A percentile compares a stretch with the other conserved stretches of the same genome.
Evolutionary conservation across 495 filamentous ascomycete species (phyloP).

Genomic region (Daldinia loculata): DNA sequence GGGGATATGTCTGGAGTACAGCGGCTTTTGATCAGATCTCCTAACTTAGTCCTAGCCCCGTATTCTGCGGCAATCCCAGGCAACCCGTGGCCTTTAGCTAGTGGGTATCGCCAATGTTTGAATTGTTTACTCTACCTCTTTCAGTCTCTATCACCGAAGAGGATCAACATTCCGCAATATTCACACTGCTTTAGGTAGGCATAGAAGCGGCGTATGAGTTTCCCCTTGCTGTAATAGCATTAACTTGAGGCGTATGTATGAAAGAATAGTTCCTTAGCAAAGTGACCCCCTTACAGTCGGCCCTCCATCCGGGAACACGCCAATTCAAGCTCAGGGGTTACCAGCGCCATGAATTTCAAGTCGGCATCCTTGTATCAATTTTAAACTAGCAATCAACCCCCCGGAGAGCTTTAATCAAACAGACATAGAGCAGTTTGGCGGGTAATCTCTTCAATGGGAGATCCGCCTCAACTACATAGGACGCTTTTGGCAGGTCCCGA

Average conservation of each 20-base stretch:
- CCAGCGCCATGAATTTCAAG: slow-evolving; percentile 12
- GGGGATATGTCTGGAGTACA: background rate
- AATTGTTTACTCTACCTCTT: background rate
- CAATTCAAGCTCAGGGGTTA: slow-evolving; percentile 17
- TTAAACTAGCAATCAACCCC: background rate
- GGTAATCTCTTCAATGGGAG: slow-evolving; percentile 4
- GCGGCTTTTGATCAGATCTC: background rate
- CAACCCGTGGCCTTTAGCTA: background rate
- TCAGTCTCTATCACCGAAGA: slow-evolving; percentile 10
- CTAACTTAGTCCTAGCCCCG: background rate
- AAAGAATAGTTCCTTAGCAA: slow-evolving; percentile 12
- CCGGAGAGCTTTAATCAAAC: slow-evolving; percentile 17
- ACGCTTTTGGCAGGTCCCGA: slow-evolving; percentile 19
- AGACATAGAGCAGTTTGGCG: background rate
- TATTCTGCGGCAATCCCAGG: background rate
- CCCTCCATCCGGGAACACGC: slow-evolving; percentile 11
- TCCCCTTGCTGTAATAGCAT: slow-evolving; percentile 11
- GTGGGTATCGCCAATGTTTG: background rate
- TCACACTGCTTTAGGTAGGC: background rate
- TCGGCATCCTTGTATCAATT: slow-evolving; percentile 17
- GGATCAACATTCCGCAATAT: slow-evolving; percentile 10
- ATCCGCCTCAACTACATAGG: background rate
- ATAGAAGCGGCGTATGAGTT: background rate
- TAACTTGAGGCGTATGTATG: slow-evolving; percentile 17
- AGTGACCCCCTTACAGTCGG: background rate